phyloP scores from a whole-genome alignment of 192 early-diverging fungal genomes.

The Cladochytrium replicatum region DNA sequence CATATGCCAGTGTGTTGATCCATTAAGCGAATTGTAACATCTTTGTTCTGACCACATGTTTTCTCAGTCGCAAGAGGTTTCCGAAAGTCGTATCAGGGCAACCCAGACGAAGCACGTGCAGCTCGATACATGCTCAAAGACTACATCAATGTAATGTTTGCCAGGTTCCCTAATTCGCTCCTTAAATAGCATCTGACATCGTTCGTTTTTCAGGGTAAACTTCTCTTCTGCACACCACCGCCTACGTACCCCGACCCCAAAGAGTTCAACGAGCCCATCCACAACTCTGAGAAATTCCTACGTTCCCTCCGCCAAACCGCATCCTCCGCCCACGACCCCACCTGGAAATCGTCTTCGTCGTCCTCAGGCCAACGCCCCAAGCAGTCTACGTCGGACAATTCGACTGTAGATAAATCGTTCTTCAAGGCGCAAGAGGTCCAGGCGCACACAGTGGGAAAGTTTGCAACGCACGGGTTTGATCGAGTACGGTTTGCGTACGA shows the following conservation, averaged over 20 bases:
- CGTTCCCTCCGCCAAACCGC: conserved; percentile 33
- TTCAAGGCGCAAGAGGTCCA: conserved; percentile 36
- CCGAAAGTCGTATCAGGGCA: conserved; percentile 84
- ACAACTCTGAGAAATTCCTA: conserved; percentile 50
- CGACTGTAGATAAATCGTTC: conserved; percentile 16
- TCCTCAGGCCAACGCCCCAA: conserved; percentile 45
- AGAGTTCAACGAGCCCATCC: conserved; percentile 82
- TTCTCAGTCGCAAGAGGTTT: conserved; percentile 74
- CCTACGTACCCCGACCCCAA: conserved; percentile 46
- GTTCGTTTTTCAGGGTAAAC: conserved; percentile 57
- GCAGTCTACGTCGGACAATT: conserved; percentile 18
- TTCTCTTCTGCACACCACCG: conserved; percentile 77
- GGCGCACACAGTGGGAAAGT: background rate
- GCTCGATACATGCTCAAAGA: conserved; percentile 96
- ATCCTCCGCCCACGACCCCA: conserved; percentile 21
- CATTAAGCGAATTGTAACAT: background rate
- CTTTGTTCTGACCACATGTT: too few relatives aligned
- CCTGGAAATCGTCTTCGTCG: too few relatives aligned
- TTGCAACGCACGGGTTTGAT: background rate
- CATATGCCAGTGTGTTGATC: conserved; percentile 65
- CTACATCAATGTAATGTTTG: conserved; percentile 63
- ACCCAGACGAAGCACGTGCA: conserved; percentile 95
- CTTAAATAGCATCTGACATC: background rate
- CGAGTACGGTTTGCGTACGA: too few relatives aligned
- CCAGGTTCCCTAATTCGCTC: conserved; percentile 4